Evolutionary conservation across 202 grass and related monocot genomes (phyloP).

Genomic region (Zoysia matrella): DNA sequence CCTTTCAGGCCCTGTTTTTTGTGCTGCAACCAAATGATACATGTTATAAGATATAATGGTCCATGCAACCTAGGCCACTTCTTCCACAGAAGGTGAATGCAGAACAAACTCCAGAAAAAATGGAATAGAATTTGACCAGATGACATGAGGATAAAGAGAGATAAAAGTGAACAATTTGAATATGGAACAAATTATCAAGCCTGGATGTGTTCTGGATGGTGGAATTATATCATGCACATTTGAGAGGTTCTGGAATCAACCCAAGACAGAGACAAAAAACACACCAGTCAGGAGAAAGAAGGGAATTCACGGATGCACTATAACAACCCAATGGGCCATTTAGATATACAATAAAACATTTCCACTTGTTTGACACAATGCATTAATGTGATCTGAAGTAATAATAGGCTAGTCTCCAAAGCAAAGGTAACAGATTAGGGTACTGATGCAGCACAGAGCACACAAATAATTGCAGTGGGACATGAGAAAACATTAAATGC

Average conservation of each 20-base stretch:
- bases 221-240: neutral
- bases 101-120: neutral
- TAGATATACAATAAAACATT: neutral
- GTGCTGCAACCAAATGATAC: conserved; percentile 28
- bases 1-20: conserved; percentile 2
- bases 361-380: conserved; percentile 10
- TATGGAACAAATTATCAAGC: neutral
- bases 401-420: neutral
- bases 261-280: neutral
- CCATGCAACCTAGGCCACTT: neutral
- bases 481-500: neutral
- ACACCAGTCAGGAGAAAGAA: neutral
- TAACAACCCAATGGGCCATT: neutral
- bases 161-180: neutral
- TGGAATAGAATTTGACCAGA: conserved; percentile 16
- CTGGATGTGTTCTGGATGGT: neutral
- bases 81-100: neutral
- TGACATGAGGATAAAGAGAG: conserved; percentile 2
- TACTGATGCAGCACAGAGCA: neutral
- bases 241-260: neutral
- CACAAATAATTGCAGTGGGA: neutral
- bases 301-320: neutral
- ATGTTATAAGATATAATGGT: neutral
- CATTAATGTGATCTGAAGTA: neutral
- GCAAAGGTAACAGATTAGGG: neutral